Conservation (phyloP, 371 early-diverging fungal genomes). For the Syncephalastrum racemosum region DNA sequence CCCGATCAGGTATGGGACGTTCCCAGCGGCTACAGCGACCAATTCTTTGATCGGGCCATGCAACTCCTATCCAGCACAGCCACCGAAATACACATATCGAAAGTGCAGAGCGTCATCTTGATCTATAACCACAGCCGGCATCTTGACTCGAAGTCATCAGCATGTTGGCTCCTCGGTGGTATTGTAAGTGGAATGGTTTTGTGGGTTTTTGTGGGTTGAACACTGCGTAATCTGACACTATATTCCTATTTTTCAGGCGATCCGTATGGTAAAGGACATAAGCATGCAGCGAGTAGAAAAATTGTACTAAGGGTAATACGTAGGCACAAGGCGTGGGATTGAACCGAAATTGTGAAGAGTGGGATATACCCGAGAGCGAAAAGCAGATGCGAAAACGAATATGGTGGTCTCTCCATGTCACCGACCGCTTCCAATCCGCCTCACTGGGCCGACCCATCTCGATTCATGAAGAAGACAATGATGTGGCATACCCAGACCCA, state of each 20-base stretch:
- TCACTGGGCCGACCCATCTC: constrained; percentile 44
- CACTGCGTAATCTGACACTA: background rate
- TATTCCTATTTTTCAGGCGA: constrained; percentile 8
- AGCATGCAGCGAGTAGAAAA: background rate
- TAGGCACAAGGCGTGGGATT: constrained; percentile 44
- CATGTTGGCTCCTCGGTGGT: constrained; percentile 43
- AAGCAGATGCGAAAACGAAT: constrained; percentile 46
- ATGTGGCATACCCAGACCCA: constrained; percentile 41
- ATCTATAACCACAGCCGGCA: constrained; percentile 41
- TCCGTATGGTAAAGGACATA: background rate
- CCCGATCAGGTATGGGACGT: constrained; percentile 42
- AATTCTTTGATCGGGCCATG: constrained; percentile 43
- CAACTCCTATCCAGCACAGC: constrained; percentile 20
- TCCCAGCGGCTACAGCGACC: constrained; percentile 38
- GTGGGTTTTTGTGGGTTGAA: too few species aligned
- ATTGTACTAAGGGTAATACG: background rate
- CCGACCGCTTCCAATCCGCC: constrained; percentile 47
- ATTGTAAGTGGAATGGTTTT: constrained; percentile 4
- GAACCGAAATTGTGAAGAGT: constrained; percentile 43
- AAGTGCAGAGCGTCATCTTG: constrained; percentile 42
- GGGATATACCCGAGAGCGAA: constrained; percentile 48
- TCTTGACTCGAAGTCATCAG: constrained; percentile 39
- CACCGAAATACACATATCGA: constrained; percentile 31
- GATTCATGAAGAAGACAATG: constrained; percentile 49
- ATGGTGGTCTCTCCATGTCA: constrained; percentile 48